Evolutionary conservation across 2,329 filamentous ascomycete species (phyloP), one percentile per base, ranked within the genome.

Genomic region (Macroventuria anomochaeta): DNA sequence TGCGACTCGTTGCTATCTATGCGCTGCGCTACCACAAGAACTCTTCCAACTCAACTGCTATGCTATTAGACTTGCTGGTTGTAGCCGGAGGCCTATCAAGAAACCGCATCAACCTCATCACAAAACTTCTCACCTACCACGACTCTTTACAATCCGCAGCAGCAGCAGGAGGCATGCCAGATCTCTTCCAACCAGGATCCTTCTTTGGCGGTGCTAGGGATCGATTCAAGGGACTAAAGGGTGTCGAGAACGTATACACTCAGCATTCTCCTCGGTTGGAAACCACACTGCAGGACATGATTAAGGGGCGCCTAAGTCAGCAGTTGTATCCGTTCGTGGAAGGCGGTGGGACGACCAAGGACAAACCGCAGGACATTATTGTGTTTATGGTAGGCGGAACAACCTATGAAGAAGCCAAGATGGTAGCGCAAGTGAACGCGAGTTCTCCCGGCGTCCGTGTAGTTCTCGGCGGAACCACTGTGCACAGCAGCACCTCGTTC

Each of bases 201-300:
- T 93, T 99, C 60, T 96, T 99, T 75, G 90, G 91, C 0, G 90
- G 90, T 11, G 92, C 93, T 10, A 84, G 91, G 32, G 91, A 88
- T 68, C 87, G 93, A 5, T 92, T 99, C 75, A 96, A 96, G 69
- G 95, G 95, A 0, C 81, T 99, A 12, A 97, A 97, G 70, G 95
- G 95, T 1, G 95, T 99, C 1, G 96, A 99, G 74, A 99, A 99
- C 66, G 95, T 99, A 23, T 99, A 99, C 74, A 99, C 95, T 0
- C 96, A 99, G 73, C 95, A 99, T 74, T 96, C 91, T 5, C 92
- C 96, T 0, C 83, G 91, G 18, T 76, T 99, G 13, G 93, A 97
- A 73, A 84, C 85, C 20, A 97, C 92, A 0, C 78, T 99, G 15
- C 93, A 97, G 71, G 93, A 93, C 65, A 80, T 99, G 44, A 93